Evolutionary conservation across 495 filamentous ascomycete genomes (phyloP).

Genomic region (Terfezia boudieri): DNA sequence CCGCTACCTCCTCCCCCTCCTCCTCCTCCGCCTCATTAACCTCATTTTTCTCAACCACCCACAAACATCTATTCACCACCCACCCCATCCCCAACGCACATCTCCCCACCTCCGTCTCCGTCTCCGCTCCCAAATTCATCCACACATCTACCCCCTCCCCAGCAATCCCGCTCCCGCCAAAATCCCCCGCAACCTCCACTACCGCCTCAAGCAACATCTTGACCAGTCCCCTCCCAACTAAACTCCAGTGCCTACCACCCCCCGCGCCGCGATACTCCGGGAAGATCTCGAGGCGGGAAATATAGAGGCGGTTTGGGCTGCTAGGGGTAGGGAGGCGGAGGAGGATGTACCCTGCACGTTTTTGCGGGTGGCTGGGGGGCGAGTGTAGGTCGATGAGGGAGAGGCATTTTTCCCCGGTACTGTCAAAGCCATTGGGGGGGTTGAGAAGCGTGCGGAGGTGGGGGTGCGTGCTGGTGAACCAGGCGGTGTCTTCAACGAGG

Average conservation of each 20-base stretch:
- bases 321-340: not conserved
- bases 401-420: not conserved
- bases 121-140: constrained; percentile 4
- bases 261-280: constrained; percentile 3
- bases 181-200: constrained; percentile 4
- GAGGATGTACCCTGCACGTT: constrained; percentile 6
- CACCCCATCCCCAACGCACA: constrained; percentile 9
- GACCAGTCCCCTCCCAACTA: constrained; percentile 6
- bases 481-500: constrained; percentile 7
- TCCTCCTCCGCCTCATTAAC: not conserved
- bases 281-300: constrained; percentile 2
- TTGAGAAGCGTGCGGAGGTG: not conserved
- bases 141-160: not conserved
- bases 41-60: constrained; percentile 6
- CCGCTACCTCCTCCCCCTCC: not conserved
- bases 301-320: constrained; percentile 4
- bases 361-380: not conserved
- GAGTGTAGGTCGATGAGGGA: not conserved
- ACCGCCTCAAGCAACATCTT: constrained; percentile 5
- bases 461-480: constrained; percentile 7
- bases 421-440: no score
- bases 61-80: constrained; percentile 9
- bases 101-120: constrained; percentile 3
- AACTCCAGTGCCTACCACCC: not conserved
- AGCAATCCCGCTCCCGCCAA: not conserved